phyloP scores from a whole-genome alignment of 176 grass and related monocot species.

The Echinochloa phyllopogon region DNA sequence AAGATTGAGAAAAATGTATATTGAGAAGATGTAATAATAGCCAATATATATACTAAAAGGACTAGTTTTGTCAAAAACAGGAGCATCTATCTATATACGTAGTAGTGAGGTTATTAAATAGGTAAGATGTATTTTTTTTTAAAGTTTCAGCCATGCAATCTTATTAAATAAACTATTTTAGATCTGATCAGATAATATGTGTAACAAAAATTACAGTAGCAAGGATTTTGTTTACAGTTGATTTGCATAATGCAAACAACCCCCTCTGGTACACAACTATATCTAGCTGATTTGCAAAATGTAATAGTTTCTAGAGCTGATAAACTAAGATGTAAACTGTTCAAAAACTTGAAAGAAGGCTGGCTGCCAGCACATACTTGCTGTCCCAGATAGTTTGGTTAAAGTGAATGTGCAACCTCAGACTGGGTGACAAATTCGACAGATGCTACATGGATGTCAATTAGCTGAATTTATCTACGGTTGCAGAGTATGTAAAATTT shows the following conservation, averaged over 20 bases:
- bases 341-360: constrained; percentile 3
- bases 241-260: constrained; percentile 1
- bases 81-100: neutral
- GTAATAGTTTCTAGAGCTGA: neutral
- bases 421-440: neutral
- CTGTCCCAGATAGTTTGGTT: neutral
- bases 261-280: neutral
- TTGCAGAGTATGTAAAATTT: neutral
- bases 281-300: neutral
- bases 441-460: neutral
- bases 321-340: neutral
- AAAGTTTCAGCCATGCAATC: constrained; percentile 24
- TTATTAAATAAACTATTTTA: neutral
- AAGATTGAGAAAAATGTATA: neutral
- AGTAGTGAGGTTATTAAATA: no score
- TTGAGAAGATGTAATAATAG: neutral
- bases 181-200: neutral
- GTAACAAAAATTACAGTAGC: neutral
- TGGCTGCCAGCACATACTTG: neutral
- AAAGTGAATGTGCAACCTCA: neutral
- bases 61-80: neutral
- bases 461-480: neutral
- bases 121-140: neutral
- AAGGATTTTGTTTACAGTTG: neutral
- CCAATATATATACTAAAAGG: neutral